Evolutionary conservation across 2,329 filamentous ascomycete species (phyloP).

Genomic region (Phoma sp.): DNA sequence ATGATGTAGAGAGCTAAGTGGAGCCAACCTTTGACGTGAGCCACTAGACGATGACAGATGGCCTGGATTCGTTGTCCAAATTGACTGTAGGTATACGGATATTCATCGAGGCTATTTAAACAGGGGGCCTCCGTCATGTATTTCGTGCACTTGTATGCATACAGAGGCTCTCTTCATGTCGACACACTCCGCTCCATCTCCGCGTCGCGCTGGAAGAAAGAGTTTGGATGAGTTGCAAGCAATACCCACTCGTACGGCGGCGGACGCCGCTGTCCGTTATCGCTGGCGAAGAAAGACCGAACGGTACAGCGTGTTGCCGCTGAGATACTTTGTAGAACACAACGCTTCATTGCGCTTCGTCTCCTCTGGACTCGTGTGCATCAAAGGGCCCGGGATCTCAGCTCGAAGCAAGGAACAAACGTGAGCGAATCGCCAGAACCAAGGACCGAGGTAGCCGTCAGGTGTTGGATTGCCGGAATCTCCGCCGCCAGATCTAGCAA

Average conservation of each 20-base stretch:
- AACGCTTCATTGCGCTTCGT: not conserved
- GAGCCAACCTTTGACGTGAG: not conserved
- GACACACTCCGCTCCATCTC: too few species aligned
- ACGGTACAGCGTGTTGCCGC: not conserved
- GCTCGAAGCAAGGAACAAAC: not conserved
- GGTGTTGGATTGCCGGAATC: conserved; percentile 4
- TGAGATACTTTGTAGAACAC: not conserved
- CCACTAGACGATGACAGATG: not conserved
- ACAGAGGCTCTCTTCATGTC: not conserved
- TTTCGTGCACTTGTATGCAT: not conserved
- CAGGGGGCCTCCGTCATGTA: not conserved
- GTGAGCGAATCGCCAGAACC: conserved; percentile 11
- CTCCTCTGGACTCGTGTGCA: not conserved
- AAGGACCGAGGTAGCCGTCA: conserved; percentile 14
- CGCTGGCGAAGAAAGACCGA: not conserved
- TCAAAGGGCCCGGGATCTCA: too few species aligned
- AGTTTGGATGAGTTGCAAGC: not conserved
- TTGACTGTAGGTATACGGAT: not conserved
- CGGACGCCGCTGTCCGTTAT: conserved; percentile 5
- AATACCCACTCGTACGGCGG: conserved; percentile 8
- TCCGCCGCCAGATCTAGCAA: conserved; percentile 3
- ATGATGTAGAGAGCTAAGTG: not conserved
- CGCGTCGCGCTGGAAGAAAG: not conserved
- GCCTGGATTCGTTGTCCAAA: conserved; percentile 1
- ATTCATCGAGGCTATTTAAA: not conserved